These are phyloP conservation scores for Diplocarpon rosae DNA, from an alignment of 2,329 filamentous ascomycete genomes.

Conservation along the genomic window DNA sequence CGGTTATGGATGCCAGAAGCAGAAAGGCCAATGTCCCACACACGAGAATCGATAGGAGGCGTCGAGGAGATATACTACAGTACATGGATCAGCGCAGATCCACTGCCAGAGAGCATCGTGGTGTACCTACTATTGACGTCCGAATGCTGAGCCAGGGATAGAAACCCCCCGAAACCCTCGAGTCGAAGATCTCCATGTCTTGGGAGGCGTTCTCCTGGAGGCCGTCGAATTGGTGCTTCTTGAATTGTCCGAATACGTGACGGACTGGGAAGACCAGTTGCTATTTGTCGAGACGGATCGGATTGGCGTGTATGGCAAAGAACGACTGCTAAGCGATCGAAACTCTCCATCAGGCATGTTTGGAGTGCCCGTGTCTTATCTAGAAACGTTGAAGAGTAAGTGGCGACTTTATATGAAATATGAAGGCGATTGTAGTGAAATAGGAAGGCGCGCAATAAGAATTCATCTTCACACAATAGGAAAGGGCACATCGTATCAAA, in stretches of 20 bases:
- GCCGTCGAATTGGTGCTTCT: slow-evolving; percentile 13
- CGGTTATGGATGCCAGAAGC: not conserved
- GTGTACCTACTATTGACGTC: slow-evolving; percentile 11
- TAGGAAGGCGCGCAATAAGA: not conserved
- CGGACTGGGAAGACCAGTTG: slow-evolving; percentile 13
- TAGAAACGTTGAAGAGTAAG: not conserved
- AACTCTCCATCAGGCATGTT: slow-evolving; percentile 11
- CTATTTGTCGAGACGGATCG: slow-evolving; percentile 14
- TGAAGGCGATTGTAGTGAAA: no score
- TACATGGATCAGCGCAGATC: not conserved
- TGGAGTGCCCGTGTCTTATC: slow-evolving; percentile 9
- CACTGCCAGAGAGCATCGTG: not conserved
- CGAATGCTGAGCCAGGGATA: not conserved
- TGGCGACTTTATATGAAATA: not conserved
- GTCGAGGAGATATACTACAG: slow-evolving; percentile 3
- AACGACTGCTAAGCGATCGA: slow-evolving; percentile 6
- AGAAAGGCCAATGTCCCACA: slow-evolving; percentile 1
- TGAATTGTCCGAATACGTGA: slow-evolving; percentile 12
- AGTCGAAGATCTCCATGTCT: slow-evolving; percentile 7
- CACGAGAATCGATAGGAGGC: not conserved
- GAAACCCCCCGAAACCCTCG: not conserved
- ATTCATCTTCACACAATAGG: no score
- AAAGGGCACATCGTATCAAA: no score
- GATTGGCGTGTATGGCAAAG: slow-evolving; percentile 14
- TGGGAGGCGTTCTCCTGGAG: slow-evolving; percentile 20